Evolutionary conservation across 139 green algal species (phyloP).

Genomic region (Diplosphaera chodatii): DNA sequence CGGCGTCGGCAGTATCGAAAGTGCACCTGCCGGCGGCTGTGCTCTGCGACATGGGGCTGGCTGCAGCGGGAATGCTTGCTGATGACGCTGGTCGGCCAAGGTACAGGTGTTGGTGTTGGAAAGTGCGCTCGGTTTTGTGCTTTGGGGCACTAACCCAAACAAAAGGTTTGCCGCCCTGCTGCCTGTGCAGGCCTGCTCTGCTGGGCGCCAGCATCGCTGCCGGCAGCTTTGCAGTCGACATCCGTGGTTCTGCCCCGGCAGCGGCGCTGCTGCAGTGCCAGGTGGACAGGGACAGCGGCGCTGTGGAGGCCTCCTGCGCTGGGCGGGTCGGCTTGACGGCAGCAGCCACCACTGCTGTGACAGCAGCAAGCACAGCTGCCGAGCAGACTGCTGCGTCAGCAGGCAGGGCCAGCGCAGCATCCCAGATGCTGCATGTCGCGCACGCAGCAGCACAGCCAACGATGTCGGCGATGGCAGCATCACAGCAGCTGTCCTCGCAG

Average conservation of each 20-base stretch:
- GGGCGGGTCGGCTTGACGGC: not conserved
- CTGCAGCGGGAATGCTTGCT: not conserved
- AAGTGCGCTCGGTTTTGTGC: no score
- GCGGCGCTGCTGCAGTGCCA: not conserved
- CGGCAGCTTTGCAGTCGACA: not conserved
- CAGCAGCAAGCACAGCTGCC: not conserved
- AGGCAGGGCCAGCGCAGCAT: not conserved
- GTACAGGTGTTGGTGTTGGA: no score
- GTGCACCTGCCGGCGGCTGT: constrained; percentile 13
- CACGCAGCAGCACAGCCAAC: not conserved
- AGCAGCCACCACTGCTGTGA: not conserved
- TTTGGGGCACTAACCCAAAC: no score
- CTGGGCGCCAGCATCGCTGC: not conserved
- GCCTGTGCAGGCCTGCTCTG: not conserved
- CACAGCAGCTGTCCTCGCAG: not conserved
- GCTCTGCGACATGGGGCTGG: constrained; percentile 15
- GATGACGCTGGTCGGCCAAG: not conserved
- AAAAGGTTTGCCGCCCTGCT: no score
- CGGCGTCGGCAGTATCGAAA: no score
- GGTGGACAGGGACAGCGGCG: not conserved
- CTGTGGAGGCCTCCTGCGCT: not conserved
- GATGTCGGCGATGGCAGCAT: not conserved
- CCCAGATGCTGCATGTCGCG: no score
- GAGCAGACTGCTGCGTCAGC: not conserved
- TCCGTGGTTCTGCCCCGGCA: not conserved